Evolutionary conservation across 2,329 filamentous ascomycete genomes (phyloP), one percentile per base, ranked within the genome.

Genomic region (Fusarium austroafricanum): DNA sequence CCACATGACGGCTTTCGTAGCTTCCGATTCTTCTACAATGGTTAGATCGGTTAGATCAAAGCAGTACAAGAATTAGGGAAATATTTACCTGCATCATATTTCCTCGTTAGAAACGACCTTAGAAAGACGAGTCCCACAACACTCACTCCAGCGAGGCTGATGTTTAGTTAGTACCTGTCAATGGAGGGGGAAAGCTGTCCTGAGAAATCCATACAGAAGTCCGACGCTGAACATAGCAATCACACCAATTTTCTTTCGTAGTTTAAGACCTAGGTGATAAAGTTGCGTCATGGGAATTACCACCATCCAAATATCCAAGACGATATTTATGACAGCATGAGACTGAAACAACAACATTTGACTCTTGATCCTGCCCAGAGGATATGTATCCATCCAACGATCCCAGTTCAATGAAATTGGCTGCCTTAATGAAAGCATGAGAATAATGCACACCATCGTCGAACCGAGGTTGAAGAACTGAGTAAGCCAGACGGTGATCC

Each of bases 161-260:
- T 33, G 2, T 31, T 31, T 31, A 26, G 9, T 26, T 8, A 26
- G 26, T 26, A 26, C 6, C 7, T 31, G 10, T 23, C 21, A 31
- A 10, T 14, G 10, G 12, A 31, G 29, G 6, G 3, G 29, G 4
- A 3, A 28, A 2, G 11, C 14, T 5, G 0, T 12, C 5, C 2
- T 11, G 8, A 1, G 2, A 14, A 31, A 10, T 20, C 28, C 45
- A 17, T 5, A 56, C 54, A 56, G 1, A 0, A 56, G n/a, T 14
- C 45, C 55, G 4, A 35, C 35, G 10, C 55, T 54, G 2, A 57
- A 57, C 55, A 57, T 57, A 4, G 23, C 17, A 10, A 57, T 17
- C 1, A 54, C 55, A 0, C 55, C 47, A 11, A 44, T 12, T 18
- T 54, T 57, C 12, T 54, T 33, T 1, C 31, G 6, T 2, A 54